Conservation (phyloP, 106 monocot genomes). For the Dendrobium chrysotoxum region DNA sequence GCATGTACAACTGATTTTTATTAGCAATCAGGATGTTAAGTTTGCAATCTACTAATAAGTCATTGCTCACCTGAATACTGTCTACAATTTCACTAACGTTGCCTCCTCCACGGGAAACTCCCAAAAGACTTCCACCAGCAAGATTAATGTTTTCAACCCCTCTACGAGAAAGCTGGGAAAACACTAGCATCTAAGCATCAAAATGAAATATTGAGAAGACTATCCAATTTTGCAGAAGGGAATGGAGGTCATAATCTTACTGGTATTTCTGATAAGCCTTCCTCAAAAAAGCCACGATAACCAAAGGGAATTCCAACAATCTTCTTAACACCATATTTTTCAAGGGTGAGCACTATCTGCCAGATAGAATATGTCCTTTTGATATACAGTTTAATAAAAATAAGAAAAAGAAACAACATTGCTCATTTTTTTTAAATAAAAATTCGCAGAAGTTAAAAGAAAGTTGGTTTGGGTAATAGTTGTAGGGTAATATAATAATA, state of each 20-base stretch:
- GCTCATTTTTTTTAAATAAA: no score
- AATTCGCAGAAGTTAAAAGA: no score
- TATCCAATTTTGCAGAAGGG: background rate
- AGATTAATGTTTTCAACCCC: slow-evolving; percentile 85
- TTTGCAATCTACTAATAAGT: no score
- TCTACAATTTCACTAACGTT: slow-evolving; percentile 57
- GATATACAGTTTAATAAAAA: no score
- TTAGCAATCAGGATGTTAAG: no score
- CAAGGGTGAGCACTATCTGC: slow-evolving; percentile 93
- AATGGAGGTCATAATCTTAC: slow-evolving; percentile 18
- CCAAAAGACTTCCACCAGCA: slow-evolving; percentile 74
- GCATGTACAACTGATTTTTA: no score
- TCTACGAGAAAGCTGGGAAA: slow-evolving; percentile 50
- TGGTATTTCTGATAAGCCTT: slow-evolving; percentile 42
- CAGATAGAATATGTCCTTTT: background rate
- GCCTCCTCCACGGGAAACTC: slow-evolving; percentile 76
- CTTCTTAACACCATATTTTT: slow-evolving; percentile 81
- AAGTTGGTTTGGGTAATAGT: no score
- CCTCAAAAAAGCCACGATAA: slow-evolving; percentile 69
- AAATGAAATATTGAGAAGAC: background rate
- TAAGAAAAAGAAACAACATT: no score
- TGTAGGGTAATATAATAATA: no score
- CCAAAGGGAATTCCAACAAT: slow-evolving; percentile 86
- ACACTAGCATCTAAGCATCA: background rate
- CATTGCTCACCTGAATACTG: slow-evolving; percentile 50